Base-by-base conservation (phyloP, 2,329 filamentous ascomycete genomes). In the Arthrocladium fulminans region DNA sequence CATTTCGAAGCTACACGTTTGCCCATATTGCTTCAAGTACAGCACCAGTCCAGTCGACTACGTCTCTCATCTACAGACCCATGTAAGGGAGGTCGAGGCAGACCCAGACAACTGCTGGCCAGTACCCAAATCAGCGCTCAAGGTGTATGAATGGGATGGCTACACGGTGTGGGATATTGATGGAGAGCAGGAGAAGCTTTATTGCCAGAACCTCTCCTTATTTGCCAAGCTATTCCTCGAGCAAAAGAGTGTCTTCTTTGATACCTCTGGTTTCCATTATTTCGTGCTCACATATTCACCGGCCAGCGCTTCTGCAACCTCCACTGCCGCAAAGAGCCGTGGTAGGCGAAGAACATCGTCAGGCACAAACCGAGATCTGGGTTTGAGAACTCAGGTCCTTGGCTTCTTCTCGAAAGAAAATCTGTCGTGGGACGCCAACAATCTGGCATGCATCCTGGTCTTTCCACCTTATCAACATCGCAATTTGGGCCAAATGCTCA, bases 331-430 rank as follows among this genome's bases (percentile, higher is more conserved):
- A 20, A 57, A 57, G 48, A 51, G 44, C 12, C 43, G 53, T 32
- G 56, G 50, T 17, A 43, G 50, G 15, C 57, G 55, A 47, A 49
- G 54, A 22, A 51, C 51, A 25, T 50, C 41, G 15, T 53, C 57
- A n/a, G 51, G 32, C 20, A 22, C 48, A 8, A 45, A 43, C n/a
- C 30, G 61, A 56, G 57, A 61, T 50, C 61, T 67, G 57, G 45
- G 52, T 7, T 37, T 51, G 23, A 48, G 50, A 7, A 52, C 56
- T 3, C 80, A 83, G 61, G 82, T 96, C 24, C 79, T 90, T 1
- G 92, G 92, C n/a, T 97, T 97, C 75, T 98, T 97, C 71, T 94
- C 86, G 54, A 97, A 98, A 64, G 92, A 98, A 67, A 97, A 97
- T 65, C 85, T 96, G 74, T 95, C 88, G 2, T 98, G 92, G 90